phyloP scores from a whole-genome alignment of 192 early-diverging fungal species.

The Piromyces finnis region DNA sequence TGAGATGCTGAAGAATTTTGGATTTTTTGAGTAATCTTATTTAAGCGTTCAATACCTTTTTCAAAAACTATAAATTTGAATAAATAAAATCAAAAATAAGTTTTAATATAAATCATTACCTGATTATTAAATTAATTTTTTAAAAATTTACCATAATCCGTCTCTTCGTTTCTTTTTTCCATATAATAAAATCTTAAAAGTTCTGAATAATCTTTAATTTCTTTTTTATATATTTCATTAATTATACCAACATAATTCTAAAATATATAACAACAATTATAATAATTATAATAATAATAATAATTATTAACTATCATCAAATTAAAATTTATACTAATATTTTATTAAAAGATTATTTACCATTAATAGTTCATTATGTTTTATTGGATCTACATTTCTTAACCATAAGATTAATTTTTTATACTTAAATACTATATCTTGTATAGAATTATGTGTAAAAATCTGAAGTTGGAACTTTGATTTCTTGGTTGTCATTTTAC shows the following conservation, averaged over 20 bases:
- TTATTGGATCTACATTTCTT: slow-evolving; percentile 47
- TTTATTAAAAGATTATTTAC: slow-evolving; percentile 5
- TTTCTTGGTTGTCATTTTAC: neutral
- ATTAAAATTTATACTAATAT: too few species aligned
- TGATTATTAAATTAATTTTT: too few species aligned
- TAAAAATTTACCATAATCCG: neutral
- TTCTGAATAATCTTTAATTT: neutral
- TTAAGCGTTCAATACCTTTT: neutral
- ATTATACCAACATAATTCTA: neutral
- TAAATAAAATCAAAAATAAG: too few species aligned
- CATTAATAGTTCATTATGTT: slow-evolving; percentile 53
- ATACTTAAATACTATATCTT: slow-evolving; percentile 43
- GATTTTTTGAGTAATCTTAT: neutral
- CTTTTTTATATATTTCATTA: neutral
- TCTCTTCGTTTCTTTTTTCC: neutral
- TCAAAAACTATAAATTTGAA: neutral
- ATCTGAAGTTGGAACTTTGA: slow-evolving; percentile 11
- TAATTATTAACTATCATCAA: too few species aligned
- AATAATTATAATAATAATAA: too few species aligned
- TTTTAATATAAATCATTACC: too few species aligned
- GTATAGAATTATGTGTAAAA: slow-evolving; percentile 34
- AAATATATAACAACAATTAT: too few species aligned
- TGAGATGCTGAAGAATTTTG: neutral
- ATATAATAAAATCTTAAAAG: neutral
- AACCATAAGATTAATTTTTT: slow-evolving; percentile 52